Conservation (phyloP, 2,329 filamentous ascomycete species). For the Penicillium sp. region DNA sequence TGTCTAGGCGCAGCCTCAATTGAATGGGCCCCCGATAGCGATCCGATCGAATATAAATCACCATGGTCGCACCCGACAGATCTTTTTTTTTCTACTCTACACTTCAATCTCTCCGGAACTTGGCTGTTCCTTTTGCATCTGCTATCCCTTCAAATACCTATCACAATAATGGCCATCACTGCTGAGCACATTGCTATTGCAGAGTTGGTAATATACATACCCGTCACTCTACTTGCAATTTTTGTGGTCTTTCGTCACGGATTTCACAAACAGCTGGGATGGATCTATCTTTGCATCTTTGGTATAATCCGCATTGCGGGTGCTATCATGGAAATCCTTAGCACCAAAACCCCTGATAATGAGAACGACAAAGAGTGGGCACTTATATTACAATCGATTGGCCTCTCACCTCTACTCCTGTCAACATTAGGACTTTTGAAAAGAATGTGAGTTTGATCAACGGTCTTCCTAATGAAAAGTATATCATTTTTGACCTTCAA, state of each 20-base stretch:
- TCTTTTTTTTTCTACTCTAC: not conserved
- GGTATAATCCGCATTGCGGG: constrained; percentile 4
- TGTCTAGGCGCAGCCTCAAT: not conserved
- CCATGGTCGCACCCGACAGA: not conserved
- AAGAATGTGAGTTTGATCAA: not conserved
- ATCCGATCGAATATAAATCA: not conserved
- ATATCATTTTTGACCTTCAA: not conserved
- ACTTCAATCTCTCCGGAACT: not conserved
- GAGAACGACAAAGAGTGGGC: constrained; percentile 5
- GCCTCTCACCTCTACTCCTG: constrained; percentile 4
- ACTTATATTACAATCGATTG: constrained; percentile 2
- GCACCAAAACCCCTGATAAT: not conserved
- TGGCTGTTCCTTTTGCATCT: too few species aligned
- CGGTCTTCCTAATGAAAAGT: too few species aligned
- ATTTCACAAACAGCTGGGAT: constrained; percentile 9
- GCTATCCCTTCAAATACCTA: not conserved
- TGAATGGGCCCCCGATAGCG: too few species aligned
- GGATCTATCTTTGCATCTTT: constrained; percentile 5
- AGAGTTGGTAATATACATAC: constrained; percentile 6
- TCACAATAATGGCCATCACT: not conserved
- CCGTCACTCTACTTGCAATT: constrained; percentile 1
- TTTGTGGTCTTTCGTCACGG: constrained; percentile 5
- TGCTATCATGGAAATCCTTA: constrained; percentile 4
- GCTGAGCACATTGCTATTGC: constrained; percentile 5
- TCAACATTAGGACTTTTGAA: constrained; percentile 6